Evolutionary conservation across 257 asterid genomes (phyloP).

Genomic region (Ajuga chamaepitys): DNA sequence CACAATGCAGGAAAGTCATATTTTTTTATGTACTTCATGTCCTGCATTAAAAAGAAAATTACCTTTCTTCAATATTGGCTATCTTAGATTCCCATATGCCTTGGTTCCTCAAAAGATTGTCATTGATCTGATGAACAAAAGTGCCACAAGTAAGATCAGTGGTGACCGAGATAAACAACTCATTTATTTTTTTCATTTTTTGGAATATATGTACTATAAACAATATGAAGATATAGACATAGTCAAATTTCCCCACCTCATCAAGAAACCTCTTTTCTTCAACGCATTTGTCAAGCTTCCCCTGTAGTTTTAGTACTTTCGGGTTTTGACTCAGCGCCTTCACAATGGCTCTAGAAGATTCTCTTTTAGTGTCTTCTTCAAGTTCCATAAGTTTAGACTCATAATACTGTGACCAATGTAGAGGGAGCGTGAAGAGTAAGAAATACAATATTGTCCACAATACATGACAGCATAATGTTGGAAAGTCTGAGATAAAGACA

Average conservation of each 20-base stretch:
- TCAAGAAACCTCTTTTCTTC: constrained; percentile 75
- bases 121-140: constrained; percentile 59
- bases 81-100: constrained; percentile 74
- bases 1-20: background rate
- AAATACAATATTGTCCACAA: constrained; percentile 11
- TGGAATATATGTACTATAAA: background rate
- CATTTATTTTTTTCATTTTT: background rate
- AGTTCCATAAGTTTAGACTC: constrained; percentile 68
- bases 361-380: constrained; percentile 69
- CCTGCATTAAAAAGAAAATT: constrained; percentile 10
- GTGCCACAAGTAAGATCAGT: constrained; percentile 1
- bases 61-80: constrained; percentile 58
- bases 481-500: constrained; percentile 1
- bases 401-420: constrained; percentile 59
- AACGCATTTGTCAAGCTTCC: constrained; percentile 48
- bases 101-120: constrained; percentile 73
- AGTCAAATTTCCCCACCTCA: constrained; percentile 49
- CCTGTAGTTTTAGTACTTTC: constrained; percentile 66
- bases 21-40: background rate
- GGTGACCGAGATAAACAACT: background rate
- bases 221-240: no score
- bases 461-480: background rate
- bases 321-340: constrained; percentile 71
- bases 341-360: constrained; percentile 50
- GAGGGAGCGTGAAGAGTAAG: constrained; percentile 18